A percentile compares a stretch with the other conserved stretches of the same genome.
These are phyloP conservation scores for Filobasidium uniguttulatum DNA, from an alignment of 1,284 basidiomycete genomes.

Conservation along the genomic window DNA sequence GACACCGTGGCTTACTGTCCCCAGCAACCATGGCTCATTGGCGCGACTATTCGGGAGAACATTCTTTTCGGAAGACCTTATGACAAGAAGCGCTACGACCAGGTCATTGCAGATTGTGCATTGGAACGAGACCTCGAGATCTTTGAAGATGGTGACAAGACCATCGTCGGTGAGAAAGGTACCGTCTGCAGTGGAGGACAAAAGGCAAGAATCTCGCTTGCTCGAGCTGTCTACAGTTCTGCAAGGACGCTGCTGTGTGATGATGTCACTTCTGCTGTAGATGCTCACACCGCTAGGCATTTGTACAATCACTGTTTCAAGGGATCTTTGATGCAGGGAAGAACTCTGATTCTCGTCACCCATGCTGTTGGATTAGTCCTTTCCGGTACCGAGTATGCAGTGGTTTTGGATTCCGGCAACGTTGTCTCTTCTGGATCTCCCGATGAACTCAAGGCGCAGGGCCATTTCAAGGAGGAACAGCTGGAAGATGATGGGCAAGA, in stretches of 20 bases:
- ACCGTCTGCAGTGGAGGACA: slow-evolving; percentile 41
- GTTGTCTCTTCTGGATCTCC: slow-evolving; percentile 29
- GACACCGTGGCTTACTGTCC: slow-evolving; percentile 44
- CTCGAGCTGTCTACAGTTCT: slow-evolving; percentile 33
- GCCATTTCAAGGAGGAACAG: slow-evolving; percentile 24
- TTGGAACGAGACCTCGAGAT: slow-evolving; percentile 42
- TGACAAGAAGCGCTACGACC: slow-evolving; percentile 34
- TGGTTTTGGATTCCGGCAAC: slow-evolving; percentile 30
- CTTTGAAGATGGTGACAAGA: slow-evolving; percentile 44
- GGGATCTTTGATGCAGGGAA: slow-evolving; percentile 33
- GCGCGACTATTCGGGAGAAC: slow-evolving; percentile 44
- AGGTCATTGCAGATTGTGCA: slow-evolving; percentile 42
- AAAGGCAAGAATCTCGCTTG: slow-evolving; percentile 33
- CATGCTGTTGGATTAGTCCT: slow-evolving; percentile 42
- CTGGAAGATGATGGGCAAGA: slow-evolving; percentile 53
- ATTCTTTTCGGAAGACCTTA: slow-evolving; percentile 40
- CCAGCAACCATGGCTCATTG: slow-evolving; percentile 43
- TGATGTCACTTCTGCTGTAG: slow-evolving; percentile 27
- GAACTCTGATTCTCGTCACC: slow-evolving; percentile 42
- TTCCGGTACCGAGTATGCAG: slow-evolving; percentile 36
- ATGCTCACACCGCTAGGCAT: slow-evolving; percentile 39
- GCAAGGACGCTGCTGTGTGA: slow-evolving; percentile 34
- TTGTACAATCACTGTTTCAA: slow-evolving; percentile 24
- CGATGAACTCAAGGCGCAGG: slow-evolving; percentile 19
- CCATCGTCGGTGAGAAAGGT: slow-evolving; percentile 46